phyloP scores from a whole-genome alignment of 768 basidiomycete genomes.

The Tricholoma flavovirens region DNA sequence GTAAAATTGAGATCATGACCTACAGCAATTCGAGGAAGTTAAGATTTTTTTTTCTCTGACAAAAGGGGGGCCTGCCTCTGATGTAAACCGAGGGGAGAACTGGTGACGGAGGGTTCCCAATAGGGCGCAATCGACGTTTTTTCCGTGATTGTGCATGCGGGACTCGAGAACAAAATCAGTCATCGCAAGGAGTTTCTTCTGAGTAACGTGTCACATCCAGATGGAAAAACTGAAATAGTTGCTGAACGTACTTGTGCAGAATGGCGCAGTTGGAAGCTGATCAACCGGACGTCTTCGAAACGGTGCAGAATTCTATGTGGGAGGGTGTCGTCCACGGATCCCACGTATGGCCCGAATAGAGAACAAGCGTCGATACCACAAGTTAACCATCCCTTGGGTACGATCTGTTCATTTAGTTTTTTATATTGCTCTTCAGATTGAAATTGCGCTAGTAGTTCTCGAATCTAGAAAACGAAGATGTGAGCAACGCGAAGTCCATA shows the following conservation, averaged over 20 bases:
- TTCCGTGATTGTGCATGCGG: slow-evolving; percentile 26
- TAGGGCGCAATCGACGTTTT: slow-evolving; percentile 35
- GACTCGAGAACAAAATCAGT: slow-evolving; percentile 38
- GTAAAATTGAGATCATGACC: background rate
- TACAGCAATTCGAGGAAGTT: slow-evolving; percentile 9
- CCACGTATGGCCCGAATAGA: slow-evolving; percentile 34
- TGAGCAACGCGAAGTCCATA: background rate
- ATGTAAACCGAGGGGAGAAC: slow-evolving; percentile 56
- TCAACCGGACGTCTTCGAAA: slow-evolving; percentile 29
- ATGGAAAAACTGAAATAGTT: background rate
- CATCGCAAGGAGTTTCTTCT: slow-evolving; percentile 45
- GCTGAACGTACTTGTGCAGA: slow-evolving; percentile 34
- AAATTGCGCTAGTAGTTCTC: slow-evolving; percentile 34
- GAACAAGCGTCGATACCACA: slow-evolving; percentile 46
- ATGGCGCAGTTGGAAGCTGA: slow-evolving; percentile 36
- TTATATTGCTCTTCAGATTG: slow-evolving; percentile 32
- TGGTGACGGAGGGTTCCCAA: slow-evolving; percentile 73
- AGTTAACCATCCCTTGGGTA: slow-evolving; percentile 39
- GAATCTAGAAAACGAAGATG: slow-evolving; percentile 31
- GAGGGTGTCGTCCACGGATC: slow-evolving; percentile 19
- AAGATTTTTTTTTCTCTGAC: slow-evolving; percentile 14
- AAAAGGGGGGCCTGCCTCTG: slow-evolving; percentile 31
- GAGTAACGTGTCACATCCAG: slow-evolving; percentile 1
- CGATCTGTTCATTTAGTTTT: slow-evolving; percentile 33
- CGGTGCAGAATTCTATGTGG: slow-evolving; percentile 26